Evolutionary conservation across 2,329 filamentous ascomycete species (phyloP).

Genomic region (Paracoccidioides lutzii): DNA sequence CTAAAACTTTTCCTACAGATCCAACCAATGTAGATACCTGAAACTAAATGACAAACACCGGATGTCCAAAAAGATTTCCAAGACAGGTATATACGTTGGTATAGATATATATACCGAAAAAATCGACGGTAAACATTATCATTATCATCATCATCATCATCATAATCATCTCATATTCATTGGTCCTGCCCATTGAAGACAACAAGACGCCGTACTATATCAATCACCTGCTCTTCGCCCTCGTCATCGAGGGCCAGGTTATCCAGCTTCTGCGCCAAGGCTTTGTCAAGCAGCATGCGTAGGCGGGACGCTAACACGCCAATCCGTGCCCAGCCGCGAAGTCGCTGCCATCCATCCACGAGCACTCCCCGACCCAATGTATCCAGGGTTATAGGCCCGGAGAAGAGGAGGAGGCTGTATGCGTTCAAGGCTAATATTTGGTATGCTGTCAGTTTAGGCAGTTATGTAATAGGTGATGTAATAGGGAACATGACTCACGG

Average conservation of each 20-base stretch:
- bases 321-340: constrained; percentile 88
- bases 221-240: constrained; percentile 46
- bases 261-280: constrained; percentile 70
- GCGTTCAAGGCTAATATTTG: constrained; percentile 55
- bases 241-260: constrained; percentile 50
- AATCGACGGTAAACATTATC: too few species aligned
- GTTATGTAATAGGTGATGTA: neutral
- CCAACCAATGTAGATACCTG: too few species aligned
- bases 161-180: constrained; percentile 11
- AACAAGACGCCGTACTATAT: constrained; percentile 64
- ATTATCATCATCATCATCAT: neutral
- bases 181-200: constrained; percentile 78
- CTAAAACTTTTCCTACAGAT: too few species aligned
- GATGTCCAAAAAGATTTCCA: too few species aligned
- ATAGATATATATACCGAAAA: too few species aligned
- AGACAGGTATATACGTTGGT: too few species aligned
- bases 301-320: constrained; percentile 77
- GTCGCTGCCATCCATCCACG: constrained; percentile 77
- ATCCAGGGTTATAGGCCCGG: constrained; percentile 71
- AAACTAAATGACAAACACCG: too few species aligned
- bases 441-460: constrained; percentile 2
- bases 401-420: constrained; percentile 78
- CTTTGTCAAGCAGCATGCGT: constrained; percentile 71
- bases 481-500: constrained; percentile 43
- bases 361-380: constrained; percentile 74